Evolutionary conservation across 805 yeast genomes (phyloP).

Genomic region (Candida anglica): DNA sequence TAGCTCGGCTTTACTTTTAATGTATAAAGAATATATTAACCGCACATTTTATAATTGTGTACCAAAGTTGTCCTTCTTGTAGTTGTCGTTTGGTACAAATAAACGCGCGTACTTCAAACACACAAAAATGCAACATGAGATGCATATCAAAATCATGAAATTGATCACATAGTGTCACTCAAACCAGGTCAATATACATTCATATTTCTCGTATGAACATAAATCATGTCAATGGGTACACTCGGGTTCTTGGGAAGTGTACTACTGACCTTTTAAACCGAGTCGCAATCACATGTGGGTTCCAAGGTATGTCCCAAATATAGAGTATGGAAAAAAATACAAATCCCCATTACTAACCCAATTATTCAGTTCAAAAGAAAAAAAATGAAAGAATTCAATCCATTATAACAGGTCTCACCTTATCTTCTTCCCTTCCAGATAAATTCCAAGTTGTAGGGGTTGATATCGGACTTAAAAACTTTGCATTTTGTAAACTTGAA

Average conservation of each 20-base stretch:
- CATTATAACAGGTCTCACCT: conserved; percentile 8
- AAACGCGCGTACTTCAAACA: too few relatives aligned
- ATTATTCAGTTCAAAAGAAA: conserved; percentile 14
- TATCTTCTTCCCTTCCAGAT: background rate
- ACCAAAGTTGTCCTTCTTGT: too few relatives aligned
- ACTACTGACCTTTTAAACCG: conserved; percentile 1
- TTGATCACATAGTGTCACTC: background rate
- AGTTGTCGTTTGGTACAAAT: too few relatives aligned
- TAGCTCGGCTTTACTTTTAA: too few relatives aligned
- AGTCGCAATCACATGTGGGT: conserved; percentile 2
- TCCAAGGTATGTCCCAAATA: conserved; percentile 1
- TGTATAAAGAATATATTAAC: too few relatives aligned
- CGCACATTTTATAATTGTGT: too few relatives aligned
- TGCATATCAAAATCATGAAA: background rate
- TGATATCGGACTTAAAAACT: conserved; percentile 41
- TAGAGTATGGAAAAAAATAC: conserved; percentile 15
- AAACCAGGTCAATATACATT: background rate
- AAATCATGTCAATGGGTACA: background rate
- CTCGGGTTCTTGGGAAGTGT: conserved; percentile 2
- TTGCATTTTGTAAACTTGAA: conserved; percentile 29
- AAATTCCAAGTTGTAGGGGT: conserved; percentile 21
- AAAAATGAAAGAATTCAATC: conserved; percentile 7
- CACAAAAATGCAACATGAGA: too few relatives aligned
- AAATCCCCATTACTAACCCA: too few relatives aligned
- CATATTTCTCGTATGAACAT: background rate